Evolutionary conservation across 768 basidiomycete genomes (phyloP).

Genomic region (Phaffia australis): DNA sequence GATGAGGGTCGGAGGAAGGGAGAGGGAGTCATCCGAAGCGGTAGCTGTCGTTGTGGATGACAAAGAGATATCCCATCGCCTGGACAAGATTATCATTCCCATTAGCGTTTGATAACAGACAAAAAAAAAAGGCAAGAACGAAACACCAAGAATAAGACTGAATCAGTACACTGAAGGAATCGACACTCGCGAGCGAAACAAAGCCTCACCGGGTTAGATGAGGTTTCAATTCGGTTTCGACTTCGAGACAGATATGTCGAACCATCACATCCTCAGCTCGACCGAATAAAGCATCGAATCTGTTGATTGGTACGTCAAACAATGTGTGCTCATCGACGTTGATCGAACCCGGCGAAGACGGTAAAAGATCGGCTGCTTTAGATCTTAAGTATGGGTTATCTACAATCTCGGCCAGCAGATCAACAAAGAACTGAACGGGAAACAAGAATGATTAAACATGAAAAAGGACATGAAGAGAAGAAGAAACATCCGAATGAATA

Average conservation of each 20-base stretch:
- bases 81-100: constrained; percentile 10
- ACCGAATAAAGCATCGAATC: constrained; percentile 51
- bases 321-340: constrained; percentile 49
- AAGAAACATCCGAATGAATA: neutral
- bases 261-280: constrained; percentile 84
- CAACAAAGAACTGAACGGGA: constrained; percentile 67
- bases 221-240: constrained; percentile 59
- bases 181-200: constrained; percentile 34
- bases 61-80: constrained; percentile 36
- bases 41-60: constrained; percentile 35
- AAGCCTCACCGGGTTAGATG: constrained; percentile 54
- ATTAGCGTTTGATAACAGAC: neutral
- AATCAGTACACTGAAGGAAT: neutral
- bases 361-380: constrained; percentile 49
- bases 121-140: neutral
- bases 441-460: too few relatives aligned
- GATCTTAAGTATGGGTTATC: constrained; percentile 41
- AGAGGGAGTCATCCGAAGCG: constrained; percentile 32
- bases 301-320: constrained; percentile 62
- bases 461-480: neutral
- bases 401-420: constrained; percentile 51
- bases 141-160: neutral
- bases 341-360: constrained; percentile 33
- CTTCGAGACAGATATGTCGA: constrained; percentile 68
- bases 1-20: constrained; percentile 60